Base-by-base conservation (phyloP, 1,284 basidiomycete species). In the Leucoagaricus sp. region DNA sequence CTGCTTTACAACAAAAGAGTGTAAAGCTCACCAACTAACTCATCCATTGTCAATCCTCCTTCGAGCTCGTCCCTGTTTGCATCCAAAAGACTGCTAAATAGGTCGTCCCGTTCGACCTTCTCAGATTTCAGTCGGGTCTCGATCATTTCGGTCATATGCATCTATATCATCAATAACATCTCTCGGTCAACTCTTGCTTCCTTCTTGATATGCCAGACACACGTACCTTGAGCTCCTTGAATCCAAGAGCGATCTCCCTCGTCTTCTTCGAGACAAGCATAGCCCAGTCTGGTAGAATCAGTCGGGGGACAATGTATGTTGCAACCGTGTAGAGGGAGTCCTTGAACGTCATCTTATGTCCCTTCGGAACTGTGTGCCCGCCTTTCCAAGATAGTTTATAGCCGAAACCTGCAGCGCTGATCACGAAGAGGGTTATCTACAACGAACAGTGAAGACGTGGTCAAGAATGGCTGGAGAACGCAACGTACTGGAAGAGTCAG, bases 401-500 rank as follows among this genome's bases (percentile, higher is more conserved):
- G 3, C 83, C 83, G 60, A 84, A 86, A 26, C 81, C 81, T 54
- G 83, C 82, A 1, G 70, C 71, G 23, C 80, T 72, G 41, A 85
- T 80, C 28, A 83, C 72, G 49, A 80, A 79, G 1, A 85, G 72
- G 0, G 83, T 75, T 31, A 83, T 76, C 81, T 84, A 26, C 12
- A 15, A 26, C 9, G 49, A 19, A 3, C 13, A 13, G 23, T 21
- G 12, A 26, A 29, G 8, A 21, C 15, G 44, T 29, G 28, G 21
- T 13, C 19, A 3, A 12, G 12, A 17, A 36, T 9, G 29, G 23
- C n/a, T 13, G 19, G 10, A 21, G 25, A 9, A n/a, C 31, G 1
- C 29, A 15, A 29, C 73, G 44, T 58, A 83, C 83, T n/a, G 78
- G 75, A n/a, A 81, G 65, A 0, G 82, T 83, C 28, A 74, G 42